Evolutionary conservation across 1,139 yeast genomes (phyloP).

Genomic region (Protomyces inundatus): DNA sequence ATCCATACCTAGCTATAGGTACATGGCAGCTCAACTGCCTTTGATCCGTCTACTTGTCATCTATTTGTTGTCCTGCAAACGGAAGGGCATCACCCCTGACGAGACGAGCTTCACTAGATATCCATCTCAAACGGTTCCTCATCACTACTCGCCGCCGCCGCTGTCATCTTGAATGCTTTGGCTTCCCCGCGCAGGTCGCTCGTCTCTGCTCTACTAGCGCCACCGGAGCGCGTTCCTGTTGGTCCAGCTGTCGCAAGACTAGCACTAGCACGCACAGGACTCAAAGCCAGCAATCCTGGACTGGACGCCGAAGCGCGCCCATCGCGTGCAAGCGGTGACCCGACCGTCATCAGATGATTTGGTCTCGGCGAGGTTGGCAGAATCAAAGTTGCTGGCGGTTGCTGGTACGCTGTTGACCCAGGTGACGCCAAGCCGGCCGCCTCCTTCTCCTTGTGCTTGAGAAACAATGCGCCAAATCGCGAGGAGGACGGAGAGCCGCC

Average conservation of each 20-base stretch:
- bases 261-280: background rate
- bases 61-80: too few relatives aligned
- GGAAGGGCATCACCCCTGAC: too few relatives aligned
- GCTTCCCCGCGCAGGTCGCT: slow-evolving; percentile 19
- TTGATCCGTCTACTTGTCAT: too few relatives aligned
- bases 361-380: slow-evolving; percentile 10
- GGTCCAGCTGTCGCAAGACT: background rate
- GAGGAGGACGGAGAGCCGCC: slow-evolving; percentile 17
- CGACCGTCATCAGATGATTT: slow-evolving; percentile 6
- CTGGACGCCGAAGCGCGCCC: background rate
- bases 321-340: slow-evolving; percentile 19
- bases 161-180: slow-evolving; percentile 11
- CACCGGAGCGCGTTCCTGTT: background rate
- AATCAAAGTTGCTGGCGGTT: background rate
- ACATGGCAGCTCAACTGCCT: too few relatives aligned
- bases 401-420: background rate
- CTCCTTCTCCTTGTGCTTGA: slow-evolving; percentile 21
- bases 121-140: slow-evolving; percentile 26
- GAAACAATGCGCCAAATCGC: slow-evolving; percentile 25
- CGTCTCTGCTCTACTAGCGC: background rate
- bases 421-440: background rate
- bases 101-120: background rate
- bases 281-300: background rate
- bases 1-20: too few relatives aligned
- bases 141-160: slow-evolving; percentile 3